Percentiles rank a stretch among this genome's conserved stretches.
Evolutionary conservation across 2,329 filamentous ascomycete species (phyloP).

Genomic region (Talaromyces verruculosus): DNA sequence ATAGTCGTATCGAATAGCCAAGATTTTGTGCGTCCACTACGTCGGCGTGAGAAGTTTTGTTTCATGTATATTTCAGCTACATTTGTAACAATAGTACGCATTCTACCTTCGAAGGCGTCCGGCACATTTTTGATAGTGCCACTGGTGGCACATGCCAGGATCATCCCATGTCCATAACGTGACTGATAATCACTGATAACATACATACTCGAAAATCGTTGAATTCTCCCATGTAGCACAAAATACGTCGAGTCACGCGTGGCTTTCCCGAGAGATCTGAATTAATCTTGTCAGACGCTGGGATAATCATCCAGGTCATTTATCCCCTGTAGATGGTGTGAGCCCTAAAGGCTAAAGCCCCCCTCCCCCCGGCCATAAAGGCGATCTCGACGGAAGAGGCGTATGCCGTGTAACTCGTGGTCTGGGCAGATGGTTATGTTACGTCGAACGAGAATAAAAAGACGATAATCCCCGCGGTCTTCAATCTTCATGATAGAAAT

Average conservation of each 20-base stretch:
- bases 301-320: not conserved
- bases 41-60: not conserved
- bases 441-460: not conserved
- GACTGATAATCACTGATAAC: not conserved
- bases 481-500: not conserved
- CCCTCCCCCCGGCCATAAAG: not conserved
- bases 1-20: not conserved
- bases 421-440: not conserved
- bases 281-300: not conserved
- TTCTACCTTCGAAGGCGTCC: too few species aligned
- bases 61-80: conserved; percentile 4
- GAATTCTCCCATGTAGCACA: not conserved
- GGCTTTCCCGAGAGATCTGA: not conserved
- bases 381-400: not conserved
- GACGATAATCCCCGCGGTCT: not conserved
- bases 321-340: not conserved
- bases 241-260: not conserved
- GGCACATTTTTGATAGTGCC: too few species aligned
- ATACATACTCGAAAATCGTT: not conserved
- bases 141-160: not conserved
- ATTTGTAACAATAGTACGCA: not conserved
- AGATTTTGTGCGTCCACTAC: not conserved
- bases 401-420: conserved; percentile 5
- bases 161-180: not conserved
- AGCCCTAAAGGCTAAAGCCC: not conserved